Base-by-base conservation (phyloP, 345 rosid species). In the Eucalyptus urophylla region DNA sequence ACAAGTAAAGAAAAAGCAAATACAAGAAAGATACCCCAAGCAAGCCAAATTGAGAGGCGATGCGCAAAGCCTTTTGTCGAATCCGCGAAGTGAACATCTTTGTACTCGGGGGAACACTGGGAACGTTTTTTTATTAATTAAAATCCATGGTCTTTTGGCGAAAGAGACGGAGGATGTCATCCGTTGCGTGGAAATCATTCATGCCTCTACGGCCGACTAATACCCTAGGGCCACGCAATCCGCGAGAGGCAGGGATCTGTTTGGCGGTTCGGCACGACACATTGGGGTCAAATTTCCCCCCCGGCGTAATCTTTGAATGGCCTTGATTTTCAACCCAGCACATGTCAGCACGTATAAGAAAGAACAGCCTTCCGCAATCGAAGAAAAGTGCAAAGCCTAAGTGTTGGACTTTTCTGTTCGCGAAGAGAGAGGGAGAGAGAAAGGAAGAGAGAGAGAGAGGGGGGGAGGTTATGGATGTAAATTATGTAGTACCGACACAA, bases 91-190 rank as follows among this genome's bases (percentile, higher is more conserved):
- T 8, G 76, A n/a, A 65, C 37, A 4, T 33, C 11, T 7, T 8
- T 13, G 21, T 15, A 4, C 21, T 0, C 11, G 4, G 37, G 37
- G 17, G 33, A 14, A n/a, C 33, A n/a, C 37, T n/a, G 0, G 0
- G 29, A 56, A 65, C 37, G 76, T 65, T n/a, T 65, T 49, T 49
- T 56, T 0, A 65, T 29, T n/a, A 65, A 65, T n/a, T 25, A 1
- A 65, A 65, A 65, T n/a, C 21, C 33, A 16, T 1, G 16, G n/a
- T 11, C 15, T 2, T 2, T 3, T 25, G 3, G 31, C 72, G 19
- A 13, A 14, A n/a, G 76, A n/a, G 76, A n/a, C 17, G 33, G 37
- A 76, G 45, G 83, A 76, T 76, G 83, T 76, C 83, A 76, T 76
- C 43, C 45, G 24, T 76, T 76, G 24, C 47, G 83, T 76, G 83